Evolutionary conservation across 2,329 filamentous ascomycete genomes (phyloP).

Genomic region (Botrytis porri): DNA sequence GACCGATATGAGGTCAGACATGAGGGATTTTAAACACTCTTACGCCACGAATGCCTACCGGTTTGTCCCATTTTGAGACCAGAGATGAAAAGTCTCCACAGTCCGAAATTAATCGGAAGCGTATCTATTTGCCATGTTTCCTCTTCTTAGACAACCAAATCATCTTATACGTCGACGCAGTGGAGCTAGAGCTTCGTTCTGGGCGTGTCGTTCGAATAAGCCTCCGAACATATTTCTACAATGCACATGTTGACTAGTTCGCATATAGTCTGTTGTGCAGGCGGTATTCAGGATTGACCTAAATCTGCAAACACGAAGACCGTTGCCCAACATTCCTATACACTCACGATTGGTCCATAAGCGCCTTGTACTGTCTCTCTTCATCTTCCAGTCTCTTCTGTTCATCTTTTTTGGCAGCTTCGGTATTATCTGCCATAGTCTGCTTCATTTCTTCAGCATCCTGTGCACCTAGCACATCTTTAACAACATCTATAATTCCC

Average conservation of each 20-base stretch:
- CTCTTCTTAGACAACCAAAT: background rate
- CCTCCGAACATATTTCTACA: background rate
- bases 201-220: background rate
- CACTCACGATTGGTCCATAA: background rate
- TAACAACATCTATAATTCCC: constrained; percentile 55
- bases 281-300: background rate
- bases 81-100: background rate
- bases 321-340: background rate
- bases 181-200: background rate
- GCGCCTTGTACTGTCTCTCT: background rate
- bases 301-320: background rate
- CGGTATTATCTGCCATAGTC: constrained; percentile 12
- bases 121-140: background rate
- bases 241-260: background rate
- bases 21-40: background rate
- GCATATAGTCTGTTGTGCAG: background rate
- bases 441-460: constrained; percentile 30
- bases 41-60: background rate
- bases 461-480: constrained; percentile 52
- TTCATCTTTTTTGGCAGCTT: constrained; percentile 5
- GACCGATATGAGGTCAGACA: background rate
- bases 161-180: background rate
- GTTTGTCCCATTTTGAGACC: background rate
- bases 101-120: background rate
- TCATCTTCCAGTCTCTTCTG: constrained; percentile 8